Evolutionary conservation across 148 eudicot species (phyloP).

Genomic region (Gaultheria prostrata): DNA sequence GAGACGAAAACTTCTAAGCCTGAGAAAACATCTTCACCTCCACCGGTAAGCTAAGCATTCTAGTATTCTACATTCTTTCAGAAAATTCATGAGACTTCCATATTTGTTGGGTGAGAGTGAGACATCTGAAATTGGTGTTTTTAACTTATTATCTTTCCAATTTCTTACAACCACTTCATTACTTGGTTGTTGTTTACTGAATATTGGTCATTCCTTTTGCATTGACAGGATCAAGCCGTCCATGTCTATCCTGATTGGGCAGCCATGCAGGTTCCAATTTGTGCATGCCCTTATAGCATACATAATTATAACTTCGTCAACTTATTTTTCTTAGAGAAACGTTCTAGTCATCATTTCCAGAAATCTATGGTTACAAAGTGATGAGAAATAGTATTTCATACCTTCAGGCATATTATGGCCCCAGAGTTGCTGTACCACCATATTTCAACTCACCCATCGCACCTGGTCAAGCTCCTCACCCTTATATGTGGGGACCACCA

Average conservation of each 20-base stretch:
- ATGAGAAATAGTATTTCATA: neutral
- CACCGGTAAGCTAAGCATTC: conserved; percentile 41
- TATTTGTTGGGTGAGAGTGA: neutral
- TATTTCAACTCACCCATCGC: conserved; percentile 72
- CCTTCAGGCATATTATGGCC: conserved; percentile 85
- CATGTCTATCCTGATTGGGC: conserved; percentile 96
- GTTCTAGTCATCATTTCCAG: neutral
- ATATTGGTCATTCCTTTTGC: conserved; percentile 8
- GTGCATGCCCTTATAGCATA: neutral
- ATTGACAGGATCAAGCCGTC: conserved; percentile 64
- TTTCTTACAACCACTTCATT: neutral
- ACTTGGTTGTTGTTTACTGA: conserved; percentile 9
- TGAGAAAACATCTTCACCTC: conserved; percentile 57
- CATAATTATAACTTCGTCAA: neutral
- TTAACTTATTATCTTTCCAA: neutral
- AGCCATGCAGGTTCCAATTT: conserved; percentile 74
- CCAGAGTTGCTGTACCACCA: conserved; percentile 79
- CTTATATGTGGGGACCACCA: conserved; percentile 84
- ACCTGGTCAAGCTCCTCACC: conserved; percentile 72
- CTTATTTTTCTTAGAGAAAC: neutral
- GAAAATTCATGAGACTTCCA: neutral
- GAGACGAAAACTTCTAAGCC: conserved; percentile 49
- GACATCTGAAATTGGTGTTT: neutral
- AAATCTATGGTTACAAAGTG: neutral
- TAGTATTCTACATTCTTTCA: neutral